These are phyloP conservation scores for Neurospora sp. DNA, from an alignment of 495 filamentous ascomycete species.

Conservation along the genomic window DNA sequence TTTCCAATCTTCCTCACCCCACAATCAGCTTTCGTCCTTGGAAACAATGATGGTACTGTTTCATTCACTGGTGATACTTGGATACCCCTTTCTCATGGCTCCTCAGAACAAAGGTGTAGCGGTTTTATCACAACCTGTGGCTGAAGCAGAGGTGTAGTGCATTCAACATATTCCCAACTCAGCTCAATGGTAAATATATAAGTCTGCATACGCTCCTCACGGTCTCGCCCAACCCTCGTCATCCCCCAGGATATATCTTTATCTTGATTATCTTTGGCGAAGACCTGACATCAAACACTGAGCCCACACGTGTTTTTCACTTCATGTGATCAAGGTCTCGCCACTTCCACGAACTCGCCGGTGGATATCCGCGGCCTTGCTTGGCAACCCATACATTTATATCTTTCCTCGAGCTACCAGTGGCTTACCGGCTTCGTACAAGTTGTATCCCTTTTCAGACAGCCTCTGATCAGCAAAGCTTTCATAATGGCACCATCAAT, in stretches of 20 bases:
- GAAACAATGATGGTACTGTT: not conserved
- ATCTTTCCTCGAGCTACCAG: not conserved
- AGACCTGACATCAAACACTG: not conserved
- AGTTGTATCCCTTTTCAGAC: not conserved
- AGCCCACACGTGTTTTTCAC: not conserved
- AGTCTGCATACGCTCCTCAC: constrained; percentile 21
- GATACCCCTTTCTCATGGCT: not conserved
- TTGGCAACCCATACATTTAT: constrained; percentile 2
- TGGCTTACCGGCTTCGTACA: not conserved
- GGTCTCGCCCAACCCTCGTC: constrained; percentile 18
- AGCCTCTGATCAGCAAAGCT: not conserved
- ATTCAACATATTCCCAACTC: constrained; percentile 16
- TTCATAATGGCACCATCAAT: constrained; percentile 38
- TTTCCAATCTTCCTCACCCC: constrained; percentile 18
- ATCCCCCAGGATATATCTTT: constrained; percentile 17
- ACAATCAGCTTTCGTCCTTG: constrained; percentile 9
- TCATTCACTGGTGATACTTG: not conserved
- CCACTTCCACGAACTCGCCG: constrained; percentile 6
- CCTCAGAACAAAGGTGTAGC: not conserved
- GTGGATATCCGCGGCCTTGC: not conserved
- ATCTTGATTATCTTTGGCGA: constrained; percentile 1
- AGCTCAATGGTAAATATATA: constrained; percentile 28
- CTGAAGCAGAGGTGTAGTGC: not conserved
- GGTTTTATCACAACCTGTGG: not conserved
- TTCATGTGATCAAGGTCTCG: constrained; percentile 2